These are phyloP conservation scores for Pyrus betulifolia DNA, from an alignment of 306 rosid genomes.

Conservation along the genomic window DNA sequence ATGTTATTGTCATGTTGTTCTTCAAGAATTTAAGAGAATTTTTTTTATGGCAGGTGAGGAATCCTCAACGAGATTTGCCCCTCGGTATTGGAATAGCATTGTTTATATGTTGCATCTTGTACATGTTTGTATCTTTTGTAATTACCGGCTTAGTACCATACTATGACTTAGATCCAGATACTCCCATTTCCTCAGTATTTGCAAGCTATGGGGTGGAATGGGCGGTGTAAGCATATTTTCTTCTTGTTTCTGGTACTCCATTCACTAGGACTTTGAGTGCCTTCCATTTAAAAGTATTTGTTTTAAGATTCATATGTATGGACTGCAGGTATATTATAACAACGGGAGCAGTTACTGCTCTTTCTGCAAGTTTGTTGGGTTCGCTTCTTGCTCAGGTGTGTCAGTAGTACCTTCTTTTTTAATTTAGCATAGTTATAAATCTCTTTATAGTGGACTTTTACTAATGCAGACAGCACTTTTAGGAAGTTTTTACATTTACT, in stretches of 20 bases:
- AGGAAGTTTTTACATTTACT: not conserved
- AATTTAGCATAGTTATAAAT: conserved; percentile 4
- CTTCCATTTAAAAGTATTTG: not conserved
- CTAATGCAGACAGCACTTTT: not conserved
- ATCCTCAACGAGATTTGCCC: conserved; percentile 71
- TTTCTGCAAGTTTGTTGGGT: conserved; percentile 70
- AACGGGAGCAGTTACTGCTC: conserved; percentile 75
- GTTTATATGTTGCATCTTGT: conserved; percentile 48
- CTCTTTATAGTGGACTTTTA: not conserved
- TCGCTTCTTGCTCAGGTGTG: conserved; percentile 83
- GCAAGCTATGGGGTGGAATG: conserved; percentile 53
- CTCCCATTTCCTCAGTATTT: conserved; percentile 65
- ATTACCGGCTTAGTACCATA: conserved; percentile 69
- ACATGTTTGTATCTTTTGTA: conserved; percentile 61
- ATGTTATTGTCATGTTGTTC: not conserved
- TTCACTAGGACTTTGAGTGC: not conserved
- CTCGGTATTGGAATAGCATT: conserved; percentile 56
- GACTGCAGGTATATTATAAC: conserved; percentile 61
- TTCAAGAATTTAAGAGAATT: not conserved
- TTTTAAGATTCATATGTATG: conserved; percentile 10
- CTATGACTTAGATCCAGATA: conserved; percentile 54
- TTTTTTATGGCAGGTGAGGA: conserved; percentile 43
- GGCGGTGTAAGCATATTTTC: conserved; percentile 63
- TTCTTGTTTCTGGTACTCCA: not conserved
- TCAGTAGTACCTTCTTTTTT: not conserved